Evolutionary conservation across 805 yeast genomes (phyloP).

Genomic region (Ogataea populi-albae): DNA sequence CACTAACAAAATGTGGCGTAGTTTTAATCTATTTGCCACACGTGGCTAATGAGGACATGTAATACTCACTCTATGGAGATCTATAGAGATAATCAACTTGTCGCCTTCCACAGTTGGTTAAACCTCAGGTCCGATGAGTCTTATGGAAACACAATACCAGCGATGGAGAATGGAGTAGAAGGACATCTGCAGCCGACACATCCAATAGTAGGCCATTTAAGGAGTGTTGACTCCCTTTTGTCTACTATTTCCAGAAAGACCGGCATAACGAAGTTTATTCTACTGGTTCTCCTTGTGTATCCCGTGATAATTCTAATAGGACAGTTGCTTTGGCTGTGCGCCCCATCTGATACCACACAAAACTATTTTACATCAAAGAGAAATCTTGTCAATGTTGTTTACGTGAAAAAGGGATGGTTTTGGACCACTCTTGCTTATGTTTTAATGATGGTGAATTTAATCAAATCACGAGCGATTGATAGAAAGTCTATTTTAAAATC

Average conservation of each 20-base stretch:
- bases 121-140: too few species aligned
- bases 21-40: too few species aligned
- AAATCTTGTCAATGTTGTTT: constrained; percentile 64
- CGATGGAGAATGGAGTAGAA: too few species aligned
- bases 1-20: too few species aligned
- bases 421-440: constrained; percentile 65
- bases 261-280: constrained; percentile 11
- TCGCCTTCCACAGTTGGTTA: too few species aligned
- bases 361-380: constrained; percentile 58
- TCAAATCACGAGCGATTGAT: constrained; percentile 9
- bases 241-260: constrained; percentile 5
- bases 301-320: constrained; percentile 50
- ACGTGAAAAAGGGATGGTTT: constrained; percentile 90
- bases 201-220: constrained; percentile 12
- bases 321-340: constrained; percentile 43
- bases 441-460: constrained; percentile 15
- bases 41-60: too few species aligned
- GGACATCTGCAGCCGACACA: too few species aligned
- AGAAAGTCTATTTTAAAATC: constrained; percentile 10
- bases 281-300: constrained; percentile 12
- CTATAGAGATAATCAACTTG: too few species aligned
- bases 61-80: too few species aligned
- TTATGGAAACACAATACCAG: too few species aligned
- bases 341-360: constrained; percentile 45
- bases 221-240: constrained; percentile 7